phyloP scores from a whole-genome alignment of 2,329 filamentous ascomycete species.

The Camptophora hylomeconis region DNA sequence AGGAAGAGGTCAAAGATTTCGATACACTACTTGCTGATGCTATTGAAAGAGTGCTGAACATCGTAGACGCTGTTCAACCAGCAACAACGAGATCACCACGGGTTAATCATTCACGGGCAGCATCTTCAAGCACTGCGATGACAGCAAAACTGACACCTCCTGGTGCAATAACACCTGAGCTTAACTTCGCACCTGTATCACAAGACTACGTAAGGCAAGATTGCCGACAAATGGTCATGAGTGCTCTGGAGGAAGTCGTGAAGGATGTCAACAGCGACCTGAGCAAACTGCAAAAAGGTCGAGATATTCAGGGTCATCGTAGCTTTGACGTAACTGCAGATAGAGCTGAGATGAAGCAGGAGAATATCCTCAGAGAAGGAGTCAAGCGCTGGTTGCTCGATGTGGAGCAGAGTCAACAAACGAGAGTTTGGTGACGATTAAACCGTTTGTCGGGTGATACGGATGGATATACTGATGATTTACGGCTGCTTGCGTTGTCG shows the following conservation, averaged over 20 bases:
- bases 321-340: constrained; percentile 11
- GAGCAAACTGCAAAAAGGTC: constrained; percentile 25
- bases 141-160: constrained; percentile 28
- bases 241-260: constrained; percentile 44
- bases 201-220: constrained; percentile 21
- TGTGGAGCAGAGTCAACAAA: constrained; percentile 35
- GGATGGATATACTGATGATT: too few relatives aligned
- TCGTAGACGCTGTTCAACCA: background rate
- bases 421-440: too few relatives aligned
- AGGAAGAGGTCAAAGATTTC: constrained; percentile 44
- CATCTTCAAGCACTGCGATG: constrained; percentile 16
- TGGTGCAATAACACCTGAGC: constrained; percentile 19
- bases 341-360: constrained; percentile 20
- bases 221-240: constrained; percentile 41
- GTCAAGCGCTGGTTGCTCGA: constrained; percentile 43
- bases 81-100: constrained; percentile 1
- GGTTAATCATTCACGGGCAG: constrained; percentile 9
- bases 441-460: too few relatives aligned
- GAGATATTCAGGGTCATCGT: constrained; percentile 22
- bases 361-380: constrained; percentile 43
- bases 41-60: constrained; percentile 38
- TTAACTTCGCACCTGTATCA: constrained; percentile 6
- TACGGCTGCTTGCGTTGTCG: too few relatives aligned
- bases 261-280: constrained; percentile 39
- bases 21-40: constrained; percentile 46